Evolutionary conservation across 2,329 filamentous ascomycete species (phyloP).

Genomic region (Colletotrichum musicola): DNA sequence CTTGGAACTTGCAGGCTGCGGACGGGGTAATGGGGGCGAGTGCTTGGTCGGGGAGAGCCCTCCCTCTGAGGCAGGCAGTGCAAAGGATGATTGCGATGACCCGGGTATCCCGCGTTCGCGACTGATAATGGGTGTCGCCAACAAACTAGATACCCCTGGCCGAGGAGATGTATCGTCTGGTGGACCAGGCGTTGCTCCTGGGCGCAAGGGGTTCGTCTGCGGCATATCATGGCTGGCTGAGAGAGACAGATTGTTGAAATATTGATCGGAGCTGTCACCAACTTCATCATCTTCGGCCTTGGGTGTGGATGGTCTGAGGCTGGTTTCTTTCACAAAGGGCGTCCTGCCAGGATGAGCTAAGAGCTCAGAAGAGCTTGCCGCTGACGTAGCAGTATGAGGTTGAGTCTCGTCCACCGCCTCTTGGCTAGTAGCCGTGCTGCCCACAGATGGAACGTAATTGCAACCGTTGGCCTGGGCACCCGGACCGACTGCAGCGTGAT

Average conservation of each 20-base stretch:
- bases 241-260: not conserved
- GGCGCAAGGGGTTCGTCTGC: slow-evolving; percentile 4
- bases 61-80: slow-evolving; percentile 54
- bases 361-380: not conserved
- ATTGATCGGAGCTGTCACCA: not conserved
- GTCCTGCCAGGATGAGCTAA: not conserved
- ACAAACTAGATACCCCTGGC: slow-evolving; percentile 30
- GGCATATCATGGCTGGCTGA: not conserved
- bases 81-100: slow-evolving; percentile 35
- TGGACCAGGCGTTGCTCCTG: slow-evolving; percentile 24
- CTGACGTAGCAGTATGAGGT: not conserved
- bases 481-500: not conserved
- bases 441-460: not conserved
- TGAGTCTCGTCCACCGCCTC: not conserved
- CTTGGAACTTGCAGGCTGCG: slow-evolving; percentile 31
- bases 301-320: slow-evolving; percentile 21
- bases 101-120: slow-evolving; percentile 37
- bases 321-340: not conserved
- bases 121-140: slow-evolving; percentile 38
- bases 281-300: slow-evolving; percentile 4
- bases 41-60: slow-evolving; percentile 67
- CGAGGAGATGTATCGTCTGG: slow-evolving; percentile 27
- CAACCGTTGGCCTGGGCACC: not conserved
- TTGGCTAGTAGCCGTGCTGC: not conserved
- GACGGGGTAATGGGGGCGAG: slow-evolving; percentile 56